Conservation (phyloP, 75 land plant genomes). For the Selaginella tamariscina region DNA sequence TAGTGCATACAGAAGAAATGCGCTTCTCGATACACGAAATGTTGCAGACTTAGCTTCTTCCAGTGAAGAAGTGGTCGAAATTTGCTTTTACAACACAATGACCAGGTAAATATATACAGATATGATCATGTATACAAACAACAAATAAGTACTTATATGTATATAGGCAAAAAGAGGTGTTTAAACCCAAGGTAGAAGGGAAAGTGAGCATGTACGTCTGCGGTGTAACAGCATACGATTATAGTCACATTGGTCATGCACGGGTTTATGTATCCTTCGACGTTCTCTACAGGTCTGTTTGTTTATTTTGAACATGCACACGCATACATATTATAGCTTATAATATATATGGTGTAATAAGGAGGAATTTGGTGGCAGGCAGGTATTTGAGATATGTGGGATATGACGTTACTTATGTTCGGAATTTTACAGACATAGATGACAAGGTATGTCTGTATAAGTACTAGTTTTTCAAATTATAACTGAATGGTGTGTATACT, state of each 20-base stretch:
- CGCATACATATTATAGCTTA: too few relatives aligned
- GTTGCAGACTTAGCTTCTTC: not conserved
- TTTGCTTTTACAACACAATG: conserved; percentile 60
- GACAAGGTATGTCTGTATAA: conserved; percentile 60
- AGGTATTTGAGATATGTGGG: conserved; percentile 58
- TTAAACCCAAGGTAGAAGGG: conserved; percentile 44
- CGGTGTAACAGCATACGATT: conserved; percentile 80
- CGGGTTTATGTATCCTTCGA: conserved; percentile 82
- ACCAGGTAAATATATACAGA: too few relatives aligned
- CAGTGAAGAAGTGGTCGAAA: conserved; percentile 4
- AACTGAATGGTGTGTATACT: not conserved
- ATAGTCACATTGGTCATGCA: conserved; percentile 88
- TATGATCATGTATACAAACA: too few relatives aligned
- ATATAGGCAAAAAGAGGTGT: conserved; percentile 66
- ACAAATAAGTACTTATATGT: too few relatives aligned
- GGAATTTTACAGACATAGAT: conserved; percentile 80
- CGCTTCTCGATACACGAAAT: too few relatives aligned
- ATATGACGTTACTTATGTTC: conserved; percentile 62
- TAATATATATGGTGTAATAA: too few relatives aligned
- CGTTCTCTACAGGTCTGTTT: conserved; percentile 50
- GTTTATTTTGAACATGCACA: too few relatives aligned
- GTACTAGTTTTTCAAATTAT: not conserved
- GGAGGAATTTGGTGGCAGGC: conserved; percentile 18
- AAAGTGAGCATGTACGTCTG: conserved; percentile 94
- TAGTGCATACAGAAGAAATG: too few relatives aligned